These are phyloP conservation scores for Calonectria honghensis DNA, from an alignment of 2,329 filamentous ascomycete species.

Conservation along the genomic window DNA sequence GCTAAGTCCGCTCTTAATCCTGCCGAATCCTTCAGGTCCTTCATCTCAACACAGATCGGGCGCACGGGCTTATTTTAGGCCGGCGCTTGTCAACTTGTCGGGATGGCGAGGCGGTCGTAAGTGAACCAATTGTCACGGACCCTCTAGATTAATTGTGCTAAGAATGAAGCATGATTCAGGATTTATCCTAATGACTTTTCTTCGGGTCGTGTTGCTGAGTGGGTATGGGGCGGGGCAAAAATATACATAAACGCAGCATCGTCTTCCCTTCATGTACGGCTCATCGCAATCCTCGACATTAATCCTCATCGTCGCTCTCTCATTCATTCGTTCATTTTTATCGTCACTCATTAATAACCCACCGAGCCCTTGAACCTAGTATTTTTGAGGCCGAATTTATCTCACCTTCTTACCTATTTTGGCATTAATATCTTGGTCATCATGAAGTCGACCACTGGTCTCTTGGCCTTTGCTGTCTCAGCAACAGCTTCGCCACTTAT, in stretches of 20 bases:
- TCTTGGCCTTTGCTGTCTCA: not conserved
- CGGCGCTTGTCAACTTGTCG: not conserved
- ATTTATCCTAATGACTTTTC: not conserved
- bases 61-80: not conserved
- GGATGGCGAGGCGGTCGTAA: not conserved
- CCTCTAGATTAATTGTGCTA: not conserved
- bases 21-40: constrained; percentile 20
- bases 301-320: not conserved
- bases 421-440: not conserved
- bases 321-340: not conserved
- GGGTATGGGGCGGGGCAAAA: not conserved
- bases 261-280: not conserved
- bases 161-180: constrained; percentile 17
- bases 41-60: constrained; percentile 2
- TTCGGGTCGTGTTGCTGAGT: not conserved
- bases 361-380: not conserved
- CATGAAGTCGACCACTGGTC: not conserved
- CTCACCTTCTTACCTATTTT: not conserved
- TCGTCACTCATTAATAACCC: not conserved
- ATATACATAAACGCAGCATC: not conserved
- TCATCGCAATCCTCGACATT: not conserved
- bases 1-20: not conserved
- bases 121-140: not conserved
- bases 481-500: constrained; percentile 6
- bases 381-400: not conserved